phyloP scores from a whole-genome alignment of 1,139 yeast species.

The Geotrichum histeridarum region DNA sequence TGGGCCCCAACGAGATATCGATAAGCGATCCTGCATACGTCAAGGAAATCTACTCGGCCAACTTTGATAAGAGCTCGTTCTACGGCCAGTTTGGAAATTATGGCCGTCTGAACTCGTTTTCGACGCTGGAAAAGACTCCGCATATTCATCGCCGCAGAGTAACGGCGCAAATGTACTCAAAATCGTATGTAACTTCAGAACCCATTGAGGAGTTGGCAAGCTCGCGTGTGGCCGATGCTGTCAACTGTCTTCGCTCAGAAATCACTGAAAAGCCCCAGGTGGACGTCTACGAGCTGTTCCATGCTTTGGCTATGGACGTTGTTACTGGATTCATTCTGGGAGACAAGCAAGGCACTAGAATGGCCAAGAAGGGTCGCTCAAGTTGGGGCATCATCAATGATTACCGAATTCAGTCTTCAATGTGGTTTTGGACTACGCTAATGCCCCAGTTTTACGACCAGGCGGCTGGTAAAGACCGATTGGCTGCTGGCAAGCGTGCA shows the following conservation, averaged over 20 bases:
- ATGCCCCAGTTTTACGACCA: constrained; percentile 52
- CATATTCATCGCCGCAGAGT: constrained; percentile 44
- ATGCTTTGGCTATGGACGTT: constrained; percentile 68
- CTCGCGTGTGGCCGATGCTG: constrained; percentile 31
- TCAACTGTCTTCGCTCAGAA: constrained; percentile 26
- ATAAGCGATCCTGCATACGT: constrained; percentile 51
- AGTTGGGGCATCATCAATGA: constrained; percentile 24
- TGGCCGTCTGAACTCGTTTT: constrained; percentile 55
- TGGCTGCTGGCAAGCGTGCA: constrained; percentile 41
- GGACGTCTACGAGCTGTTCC: constrained; percentile 59
- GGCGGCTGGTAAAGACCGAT: constrained; percentile 45
- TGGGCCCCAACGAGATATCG: constrained; percentile 60
- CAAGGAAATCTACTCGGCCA: constrained; percentile 53
- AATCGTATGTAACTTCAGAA: constrained; percentile 31
- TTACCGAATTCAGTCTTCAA: constrained; percentile 55
- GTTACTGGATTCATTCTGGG: constrained; percentile 63
- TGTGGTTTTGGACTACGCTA: constrained; percentile 65
- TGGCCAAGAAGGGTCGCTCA: constrained; percentile 40
- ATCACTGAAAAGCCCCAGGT: constrained; percentile 31
- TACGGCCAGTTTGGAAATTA: constrained; percentile 61
- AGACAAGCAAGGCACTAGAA: constrained; percentile 38
- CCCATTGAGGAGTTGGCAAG: constrained; percentile 34
- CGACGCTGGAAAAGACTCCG: constrained; percentile 46
- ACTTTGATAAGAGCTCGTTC: constrained; percentile 56
- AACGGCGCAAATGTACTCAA: constrained; percentile 30